Percentiles rank a stretch among this genome's conserved stretches.
These are phyloP conservation scores for Clavulina sp. DNA, from an alignment of 768 basidiomycete genomes.

Conservation along the genomic window DNA sequence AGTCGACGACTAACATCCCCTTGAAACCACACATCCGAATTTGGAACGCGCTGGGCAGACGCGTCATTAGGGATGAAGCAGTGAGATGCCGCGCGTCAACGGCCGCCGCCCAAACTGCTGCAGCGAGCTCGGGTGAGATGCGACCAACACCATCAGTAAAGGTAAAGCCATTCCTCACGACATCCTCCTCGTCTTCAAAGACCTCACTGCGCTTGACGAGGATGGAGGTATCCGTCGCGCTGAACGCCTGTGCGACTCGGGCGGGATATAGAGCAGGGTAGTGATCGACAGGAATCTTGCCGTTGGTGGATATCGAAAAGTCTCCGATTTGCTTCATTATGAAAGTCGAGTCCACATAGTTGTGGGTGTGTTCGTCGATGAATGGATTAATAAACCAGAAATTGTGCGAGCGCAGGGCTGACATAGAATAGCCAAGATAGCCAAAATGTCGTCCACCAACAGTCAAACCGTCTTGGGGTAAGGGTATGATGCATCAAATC, in stretches of 20 bases:
- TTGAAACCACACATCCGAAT: slow-evolving; percentile 75
- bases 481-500: background rate
- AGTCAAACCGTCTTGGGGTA: background rate
- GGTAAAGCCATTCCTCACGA: slow-evolving; percentile 26
- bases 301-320: slow-evolving; percentile 28
- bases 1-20: slow-evolving; percentile 59
- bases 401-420: slow-evolving; percentile 6
- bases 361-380: background rate
- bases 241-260: slow-evolving; percentile 16
- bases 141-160: slow-evolving; percentile 75
- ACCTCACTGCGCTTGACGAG: slow-evolving; percentile 31
- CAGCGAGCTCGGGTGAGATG: slow-evolving; percentile 40
- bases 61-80: background rate
- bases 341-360: slow-evolving; percentile 21
- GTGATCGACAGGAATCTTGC: slow-evolving; percentile 26
- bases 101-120: slow-evolving; percentile 37
- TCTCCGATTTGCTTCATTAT: slow-evolving; percentile 54
- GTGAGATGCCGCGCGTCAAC: slow-evolving; percentile 2
- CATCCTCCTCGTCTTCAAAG: slow-evolving; percentile 50
- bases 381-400: slow-evolving; percentile 9
- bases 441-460: slow-evolving; percentile 9
- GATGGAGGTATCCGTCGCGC: slow-evolving; percentile 61
- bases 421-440: slow-evolving; percentile 8
- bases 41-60: slow-evolving; percentile 32
- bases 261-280: slow-evolving; percentile 40